Conservation (phyloP, 306 rosid genomes). For the Prosopis cineraria region DNA sequence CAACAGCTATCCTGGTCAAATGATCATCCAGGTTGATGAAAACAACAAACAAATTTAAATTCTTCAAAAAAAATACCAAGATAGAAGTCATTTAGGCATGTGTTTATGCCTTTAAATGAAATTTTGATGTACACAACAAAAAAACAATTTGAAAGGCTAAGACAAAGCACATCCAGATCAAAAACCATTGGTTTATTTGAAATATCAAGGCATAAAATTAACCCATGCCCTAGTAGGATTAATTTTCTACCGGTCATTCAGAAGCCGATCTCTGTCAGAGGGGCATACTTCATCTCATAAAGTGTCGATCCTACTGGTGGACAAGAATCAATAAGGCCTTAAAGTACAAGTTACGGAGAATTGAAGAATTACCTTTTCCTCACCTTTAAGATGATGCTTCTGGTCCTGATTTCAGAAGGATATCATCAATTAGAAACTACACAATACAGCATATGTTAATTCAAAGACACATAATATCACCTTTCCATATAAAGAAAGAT, state of each 20-base stretch:
- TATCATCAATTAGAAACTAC: conserved; percentile 33
- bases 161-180: neutral
- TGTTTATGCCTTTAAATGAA: neutral
- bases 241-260: neutral
- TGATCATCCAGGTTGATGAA: neutral
- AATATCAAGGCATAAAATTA: neutral
- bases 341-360: conserved; percentile 4
- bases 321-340: neutral
- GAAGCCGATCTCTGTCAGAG: neutral
- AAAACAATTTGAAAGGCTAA: conserved; percentile 1
- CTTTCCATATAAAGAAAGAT: conserved; percentile 82
- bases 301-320: conserved; percentile 3
- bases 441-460: conserved; percentile 28
- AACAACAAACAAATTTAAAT: neutral
- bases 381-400: conserved; percentile 34
- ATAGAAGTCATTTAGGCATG: neutral
- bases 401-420: conserved; percentile 45
- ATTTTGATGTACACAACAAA: neutral
- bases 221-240: neutral
- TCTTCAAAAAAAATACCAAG: neutral
- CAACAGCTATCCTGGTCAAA: neutral
- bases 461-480: conserved; percentile 48
- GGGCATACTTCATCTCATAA: neutral
- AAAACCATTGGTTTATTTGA: neutral
- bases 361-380: conserved; percentile 47